phyloP scores from a whole-genome alignment of 75 land plant species.

The Ceratopteris richardii region DNA sequence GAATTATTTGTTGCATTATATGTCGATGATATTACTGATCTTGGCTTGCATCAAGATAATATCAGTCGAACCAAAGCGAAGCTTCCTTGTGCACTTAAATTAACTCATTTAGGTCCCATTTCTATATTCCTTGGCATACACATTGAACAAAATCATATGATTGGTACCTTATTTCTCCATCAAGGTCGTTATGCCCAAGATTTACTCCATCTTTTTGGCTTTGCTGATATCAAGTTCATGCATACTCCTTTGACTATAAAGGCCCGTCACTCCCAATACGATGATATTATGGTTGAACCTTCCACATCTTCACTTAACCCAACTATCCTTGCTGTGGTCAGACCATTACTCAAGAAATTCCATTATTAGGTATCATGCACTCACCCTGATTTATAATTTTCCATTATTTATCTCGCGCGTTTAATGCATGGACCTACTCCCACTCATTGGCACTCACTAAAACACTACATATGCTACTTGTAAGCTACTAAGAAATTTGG shows the following conservation, averaged over 20 bases:
- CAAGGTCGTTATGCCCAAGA: constrained; percentile 20
- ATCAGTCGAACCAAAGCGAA: constrained; percentile 8
- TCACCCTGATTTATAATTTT: not conserved
- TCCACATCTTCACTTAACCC: constrained; percentile 2
- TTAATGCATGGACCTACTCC: constrained; percentile 6
- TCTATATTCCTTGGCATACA: constrained; percentile 19
- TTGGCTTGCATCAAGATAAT: constrained; percentile 9
- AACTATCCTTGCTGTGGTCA: constrained; percentile 15
- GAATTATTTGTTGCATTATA: constrained; percentile 16
- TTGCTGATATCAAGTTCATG: constrained; percentile 2
- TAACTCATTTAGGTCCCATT: constrained; percentile 20
- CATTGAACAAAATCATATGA: constrained; percentile 10
- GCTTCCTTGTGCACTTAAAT: constrained; percentile 14
- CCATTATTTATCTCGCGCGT: constrained; percentile 5
- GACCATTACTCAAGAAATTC: constrained; percentile 3
- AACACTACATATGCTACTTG: constrained; percentile 12
- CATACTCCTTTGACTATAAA: constrained; percentile 6
- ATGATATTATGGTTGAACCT: constrained; percentile 17
- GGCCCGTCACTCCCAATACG: not conserved
- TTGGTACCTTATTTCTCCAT: constrained; percentile 12
- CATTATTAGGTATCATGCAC: constrained; percentile 5
- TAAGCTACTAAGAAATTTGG: constrained; percentile 5
- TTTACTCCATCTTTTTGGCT: constrained; percentile 17
- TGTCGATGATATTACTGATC: constrained; percentile 32
- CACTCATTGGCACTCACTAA: constrained; percentile 8